Evolutionary conservation across 305 asterid genomes (phyloP), one percentile per base, ranked within the genome.

Genomic region (Fraxinus floribunda): DNA sequence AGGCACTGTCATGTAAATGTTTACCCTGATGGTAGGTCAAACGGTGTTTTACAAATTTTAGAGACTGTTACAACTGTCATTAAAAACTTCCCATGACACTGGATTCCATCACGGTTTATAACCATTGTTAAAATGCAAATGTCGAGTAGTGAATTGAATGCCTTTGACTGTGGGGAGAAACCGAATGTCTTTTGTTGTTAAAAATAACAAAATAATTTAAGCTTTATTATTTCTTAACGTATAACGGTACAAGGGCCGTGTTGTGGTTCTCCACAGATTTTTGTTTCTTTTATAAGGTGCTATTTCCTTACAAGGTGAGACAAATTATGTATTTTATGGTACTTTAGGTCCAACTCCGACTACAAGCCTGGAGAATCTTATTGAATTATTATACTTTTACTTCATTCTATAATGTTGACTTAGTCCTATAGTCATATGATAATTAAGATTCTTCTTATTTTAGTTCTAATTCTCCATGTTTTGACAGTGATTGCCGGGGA

Each of bases 401-500:
- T 10, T 57, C 36, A 13, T 8, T 79, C 60, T 44, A 71, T 11
- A 26, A 18, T 44, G 8, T 44, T 44, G 75, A 32, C 66, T 11
- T 46, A 6, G 41, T 7, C 39, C 16, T 34, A 15, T 15, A 15
- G 16, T 16, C 36, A 20, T 24, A 29, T 10, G 2, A 2, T 26
- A 46, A 34, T 11, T 6, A 16, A 8, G 44, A n/a, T 70, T 11
- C 24, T 57, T 4, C 64, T 66, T 15, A n/a, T 36, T 29, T 57
- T 26, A 13, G 6, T 83, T 8, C 20, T 64, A 70, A 11, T 41
- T 66, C 18, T 84, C 55, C 79, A 20, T 76, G 35, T 18, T 57
- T 60, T 68, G 80, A 85, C 88, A 95, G 99, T 95, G 98, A 70
- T 94, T 49, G 57, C 85, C 9, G 99, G 99, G 66, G 99, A 95